Evolutionary conservation across 177 flowering plant species (phyloP).

Genomic region (Vitis hybrid): DNA sequence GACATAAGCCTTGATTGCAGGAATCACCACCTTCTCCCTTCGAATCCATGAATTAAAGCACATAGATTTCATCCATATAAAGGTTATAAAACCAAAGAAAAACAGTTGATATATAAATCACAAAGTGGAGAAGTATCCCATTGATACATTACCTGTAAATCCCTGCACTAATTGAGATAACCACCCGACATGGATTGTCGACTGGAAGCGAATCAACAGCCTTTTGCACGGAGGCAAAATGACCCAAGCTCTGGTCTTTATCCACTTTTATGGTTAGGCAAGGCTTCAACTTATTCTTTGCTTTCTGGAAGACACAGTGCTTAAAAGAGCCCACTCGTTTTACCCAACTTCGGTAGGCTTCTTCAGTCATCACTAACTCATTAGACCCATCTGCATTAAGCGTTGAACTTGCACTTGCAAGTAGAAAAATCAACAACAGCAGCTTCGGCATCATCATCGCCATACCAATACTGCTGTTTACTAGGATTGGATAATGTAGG

Average conservation of each 20-base stretch:
- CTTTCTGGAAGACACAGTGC: constrained; percentile 38
- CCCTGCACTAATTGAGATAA: constrained; percentile 51
- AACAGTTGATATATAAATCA: background rate
- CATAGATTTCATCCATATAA: background rate
- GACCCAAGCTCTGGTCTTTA: constrained; percentile 29
- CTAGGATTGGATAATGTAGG: too few species aligned
- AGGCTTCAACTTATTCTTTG: constrained; percentile 35
- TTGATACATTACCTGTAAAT: constrained; percentile 42
- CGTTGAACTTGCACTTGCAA: constrained; percentile 8
- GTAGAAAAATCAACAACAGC: constrained; percentile 19
- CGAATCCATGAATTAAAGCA: constrained; percentile 9
- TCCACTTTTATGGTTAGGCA: constrained; percentile 42
- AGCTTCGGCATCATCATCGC: constrained; percentile 17
- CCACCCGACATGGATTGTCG: constrained; percentile 41
- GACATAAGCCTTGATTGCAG: constrained; percentile 47
- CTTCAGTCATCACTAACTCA: constrained; percentile 15
- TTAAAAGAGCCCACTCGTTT: constrained; percentile 28
- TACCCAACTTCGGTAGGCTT: constrained; percentile 45
- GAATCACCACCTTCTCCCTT: constrained; percentile 69
- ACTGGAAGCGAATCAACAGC: constrained; percentile 56
- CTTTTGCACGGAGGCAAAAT: constrained; percentile 38
- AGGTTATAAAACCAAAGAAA: background rate
- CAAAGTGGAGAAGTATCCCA: background rate
- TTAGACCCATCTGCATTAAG: constrained; percentile 13
- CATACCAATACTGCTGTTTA: too few species aligned